Evolutionary conservation across 2,329 filamentous ascomycete species (phyloP).

Genomic region (Nemania diffusa): DNA sequence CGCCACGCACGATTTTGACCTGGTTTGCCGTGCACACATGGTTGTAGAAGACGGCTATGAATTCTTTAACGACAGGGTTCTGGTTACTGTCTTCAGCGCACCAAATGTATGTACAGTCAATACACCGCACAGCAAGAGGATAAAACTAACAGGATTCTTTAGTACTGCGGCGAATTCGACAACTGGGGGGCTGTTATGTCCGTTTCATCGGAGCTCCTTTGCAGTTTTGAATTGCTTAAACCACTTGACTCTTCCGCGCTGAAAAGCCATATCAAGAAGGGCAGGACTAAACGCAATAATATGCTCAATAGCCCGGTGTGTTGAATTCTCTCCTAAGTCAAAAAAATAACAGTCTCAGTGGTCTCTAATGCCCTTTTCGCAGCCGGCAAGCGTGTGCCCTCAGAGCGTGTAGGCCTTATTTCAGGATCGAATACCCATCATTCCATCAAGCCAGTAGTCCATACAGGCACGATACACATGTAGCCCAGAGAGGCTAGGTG

Average conservation of each 20-base stretch:
- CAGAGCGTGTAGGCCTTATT: constrained; percentile 61
- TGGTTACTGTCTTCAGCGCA: constrained; percentile 97
- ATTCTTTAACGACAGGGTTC: constrained; percentile 93
- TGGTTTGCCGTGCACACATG: constrained; percentile 98
- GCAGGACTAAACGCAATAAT: constrained; percentile 90
- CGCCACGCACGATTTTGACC: constrained; percentile 92
- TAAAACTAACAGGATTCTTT: constrained; percentile 39
- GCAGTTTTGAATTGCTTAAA: constrained; percentile 96
- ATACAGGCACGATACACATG: constrained; percentile 14
- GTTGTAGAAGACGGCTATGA: constrained; percentile 99
- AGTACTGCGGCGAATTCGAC: constrained; percentile 99
- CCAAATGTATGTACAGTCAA: constrained; percentile 77
- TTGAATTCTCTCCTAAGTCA: constrained; percentile 43
- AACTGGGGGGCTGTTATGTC: constrained; percentile 99
- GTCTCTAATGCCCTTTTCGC: constrained; percentile 32
- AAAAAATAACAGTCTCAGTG: not conserved
- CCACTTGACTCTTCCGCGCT: constrained; percentile 94
- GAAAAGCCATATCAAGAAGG: constrained; percentile 99
- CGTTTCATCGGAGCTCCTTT: constrained; percentile 90
- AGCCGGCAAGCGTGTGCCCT: constrained; percentile 67
- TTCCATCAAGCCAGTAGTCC: constrained; percentile 11
- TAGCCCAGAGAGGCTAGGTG: not conserved
- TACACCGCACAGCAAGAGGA: constrained; percentile 32
- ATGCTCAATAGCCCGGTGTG: constrained; percentile 96
- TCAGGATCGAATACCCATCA: constrained; percentile 12